Evolutionary conservation across 805 yeast species (phyloP), one percentile per base, ranked within the genome.

Genomic region (Tetrapisispora phaffii): DNA sequence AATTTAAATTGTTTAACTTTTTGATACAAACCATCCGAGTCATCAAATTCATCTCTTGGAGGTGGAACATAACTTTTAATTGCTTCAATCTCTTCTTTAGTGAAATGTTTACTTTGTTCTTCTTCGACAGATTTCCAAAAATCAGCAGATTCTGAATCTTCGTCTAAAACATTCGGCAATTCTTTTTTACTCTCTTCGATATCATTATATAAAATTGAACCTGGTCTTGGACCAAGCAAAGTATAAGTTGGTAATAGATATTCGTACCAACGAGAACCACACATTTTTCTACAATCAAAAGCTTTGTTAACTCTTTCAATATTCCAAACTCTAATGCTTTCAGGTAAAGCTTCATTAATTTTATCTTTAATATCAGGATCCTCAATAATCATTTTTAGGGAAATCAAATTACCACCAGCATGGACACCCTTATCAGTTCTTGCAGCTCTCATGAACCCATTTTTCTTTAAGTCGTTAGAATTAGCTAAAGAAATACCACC

Each of bases 391-490:
- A 90, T 66, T 60, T 90, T 90, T 53, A 84, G 70, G 9, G 95
- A 83, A 28, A 90, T 76, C 17, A 89, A 84, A 63, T 90, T 90
- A 15, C 96, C 96, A 1, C 96, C 95, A 10, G 97, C 97, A 65
- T 90, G 97, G 19, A 90, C 97, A 49, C 97, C 97, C 65, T 90
- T 90, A 64, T 90, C 97, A 1, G 90, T 84, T 67, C 93, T 74
- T 2, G 90, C 89, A 41, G 89, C 85, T 62, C 90, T 73, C 85
- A 80, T 81, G 57, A 90, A 85, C 0, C 90, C 87, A 45, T 80
- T 77, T 62, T 90, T 90, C 57, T 85, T 87, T 58, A 89, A 77
- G 60, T 88, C 96, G 49, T 79, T 81, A 3, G 95, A 77, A 64
- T 90, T 90, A 52, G 84, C 89, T 46, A 77, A 77, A 0, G 95